Percentiles rank a stretch among this genome's conserved stretches.
Conservation (phyloP, 108 stramenopile species). For the Epithemia pelagica region DNA sequence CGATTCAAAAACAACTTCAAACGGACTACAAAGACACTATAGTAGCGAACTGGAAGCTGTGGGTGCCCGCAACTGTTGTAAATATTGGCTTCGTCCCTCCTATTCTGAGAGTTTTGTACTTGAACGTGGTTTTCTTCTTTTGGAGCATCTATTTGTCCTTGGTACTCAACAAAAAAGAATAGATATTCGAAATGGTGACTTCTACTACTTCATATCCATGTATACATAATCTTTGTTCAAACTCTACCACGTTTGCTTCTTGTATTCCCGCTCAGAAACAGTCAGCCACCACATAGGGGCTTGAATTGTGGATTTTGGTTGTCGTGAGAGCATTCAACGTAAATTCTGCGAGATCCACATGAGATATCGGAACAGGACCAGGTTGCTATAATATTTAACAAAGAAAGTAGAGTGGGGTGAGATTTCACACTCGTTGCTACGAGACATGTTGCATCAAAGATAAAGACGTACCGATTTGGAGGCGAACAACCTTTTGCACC, state of each 20-base stretch:
- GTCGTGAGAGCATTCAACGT: constrained; percentile 36
- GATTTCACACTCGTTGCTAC: no score
- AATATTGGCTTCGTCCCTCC: constrained; percentile 91
- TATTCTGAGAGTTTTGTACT: constrained; percentile 78
- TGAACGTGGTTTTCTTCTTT: constrained; percentile 91
- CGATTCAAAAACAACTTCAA: constrained; percentile 61
- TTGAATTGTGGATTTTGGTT: constrained; percentile 37
- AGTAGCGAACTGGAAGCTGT: constrained; percentile 84
- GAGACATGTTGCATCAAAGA: constrained; percentile 1
- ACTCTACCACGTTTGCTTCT: no score
- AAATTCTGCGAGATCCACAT: constrained; percentile 47
- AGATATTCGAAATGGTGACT: background rate
- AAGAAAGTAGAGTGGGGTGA: no score
- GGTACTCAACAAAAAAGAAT: constrained; percentile 68
- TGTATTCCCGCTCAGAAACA: constrained; percentile 6
- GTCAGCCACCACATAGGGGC: constrained; percentile 48
- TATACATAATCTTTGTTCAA: background rate
- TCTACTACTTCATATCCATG: background rate
- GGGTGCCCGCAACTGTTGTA: constrained; percentile 82
- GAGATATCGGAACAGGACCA: constrained; percentile 35
- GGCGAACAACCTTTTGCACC: constrained; percentile 32
- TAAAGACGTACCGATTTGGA: constrained; percentile 44
- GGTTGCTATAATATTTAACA: constrained; percentile 25
- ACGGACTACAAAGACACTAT: constrained; percentile 84
- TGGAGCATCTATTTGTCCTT: constrained; percentile 87